phyloP scores from a whole-genome alignment of 1,284 basidiomycete genomes.

The Hortiboletus rubellus region DNA sequence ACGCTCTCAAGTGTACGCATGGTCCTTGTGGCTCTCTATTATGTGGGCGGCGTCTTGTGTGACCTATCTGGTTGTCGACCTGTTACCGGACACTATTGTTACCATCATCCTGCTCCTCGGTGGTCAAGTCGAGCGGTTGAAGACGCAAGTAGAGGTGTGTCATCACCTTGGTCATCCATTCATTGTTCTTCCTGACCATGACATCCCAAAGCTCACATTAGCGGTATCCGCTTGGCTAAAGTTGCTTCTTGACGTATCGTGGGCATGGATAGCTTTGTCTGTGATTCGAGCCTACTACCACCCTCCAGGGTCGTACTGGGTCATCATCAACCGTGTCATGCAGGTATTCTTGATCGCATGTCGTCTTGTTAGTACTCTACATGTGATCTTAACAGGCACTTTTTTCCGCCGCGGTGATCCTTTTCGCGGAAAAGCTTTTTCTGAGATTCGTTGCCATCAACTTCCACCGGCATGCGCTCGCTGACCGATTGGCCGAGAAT shows the following conservation, averaged over 20 bases:
- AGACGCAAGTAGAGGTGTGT: conserved; percentile 62
- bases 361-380: neutral
- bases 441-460: conserved; percentile 76
- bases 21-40: conserved; percentile 74
- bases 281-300: conserved; percentile 55
- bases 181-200: neutral
- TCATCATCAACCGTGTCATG: conserved; percentile 65
- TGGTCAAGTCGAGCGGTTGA: conserved; percentile 62
- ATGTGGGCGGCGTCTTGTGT: conserved; percentile 64
- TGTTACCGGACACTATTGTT: conserved; percentile 58
- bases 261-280: conserved; percentile 72
- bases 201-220: conserved; percentile 52
- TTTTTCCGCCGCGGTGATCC: conserved; percentile 60
- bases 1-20: conserved; percentile 58
- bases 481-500: conserved; percentile 71
- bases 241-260: conserved; percentile 59
- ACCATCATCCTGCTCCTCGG: conserved; percentile 54
- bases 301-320: conserved; percentile 68
- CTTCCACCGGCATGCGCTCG: conserved; percentile 72
- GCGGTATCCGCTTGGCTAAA: conserved; percentile 73
- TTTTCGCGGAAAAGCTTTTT: conserved; percentile 70
- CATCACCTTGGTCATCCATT: neutral
- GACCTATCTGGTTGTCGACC: conserved; percentile 65
- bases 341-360: conserved; percentile 42
- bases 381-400: conserved; percentile 47